Conservation (phyloP, 2,329 filamentous ascomycete genomes). For the Atkinsonella hypoxylon region DNA sequence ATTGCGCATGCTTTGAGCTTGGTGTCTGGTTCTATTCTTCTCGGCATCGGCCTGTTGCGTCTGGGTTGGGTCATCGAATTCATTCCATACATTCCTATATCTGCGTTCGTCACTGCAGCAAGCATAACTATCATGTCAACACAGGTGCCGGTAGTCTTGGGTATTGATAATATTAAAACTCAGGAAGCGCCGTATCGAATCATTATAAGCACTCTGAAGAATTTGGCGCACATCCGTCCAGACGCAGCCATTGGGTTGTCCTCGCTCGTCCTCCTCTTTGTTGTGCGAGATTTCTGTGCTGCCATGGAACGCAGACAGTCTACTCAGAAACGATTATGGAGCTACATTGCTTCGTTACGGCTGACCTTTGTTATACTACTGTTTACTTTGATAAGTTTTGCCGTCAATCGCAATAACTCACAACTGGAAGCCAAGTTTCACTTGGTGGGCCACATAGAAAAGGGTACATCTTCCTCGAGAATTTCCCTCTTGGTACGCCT, state of each 20-base stretch:
- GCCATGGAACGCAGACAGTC: slow-evolving; percentile 50
- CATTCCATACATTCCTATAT: slow-evolving; percentile 37
- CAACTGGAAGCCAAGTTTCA: slow-evolving; percentile 40
- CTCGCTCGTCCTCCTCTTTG: slow-evolving; percentile 53
- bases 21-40: slow-evolving; percentile 30
- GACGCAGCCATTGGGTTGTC: slow-evolving; percentile 64
- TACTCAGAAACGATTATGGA: slow-evolving; percentile 49
- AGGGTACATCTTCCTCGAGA: slow-evolving; percentile 28
- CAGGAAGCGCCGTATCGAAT: slow-evolving; percentile 32
- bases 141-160: slow-evolving; percentile 32
- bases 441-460: slow-evolving; percentile 54
- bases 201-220: slow-evolving; percentile 30
- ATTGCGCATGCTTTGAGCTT: slow-evolving; percentile 33
- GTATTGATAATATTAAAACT: slow-evolving; percentile 31
- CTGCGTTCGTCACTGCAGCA: slow-evolving; percentile 38
- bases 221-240: slow-evolving; percentile 33
- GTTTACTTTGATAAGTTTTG: slow-evolving; percentile 61
- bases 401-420: slow-evolving; percentile 45
- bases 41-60: slow-evolving; percentile 33
- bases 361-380: slow-evolving; percentile 65
- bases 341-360: slow-evolving; percentile 62
- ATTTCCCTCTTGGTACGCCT: not conserved
- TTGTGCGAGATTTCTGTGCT: slow-evolving; percentile 48
- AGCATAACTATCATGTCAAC: slow-evolving; percentile 38
- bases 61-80: slow-evolving; percentile 39